Evolutionary conservation across 169 alveolate species (phyloP), one percentile per base, ranked within the genome.

Genomic region (Eimeria acervulina): DNA sequence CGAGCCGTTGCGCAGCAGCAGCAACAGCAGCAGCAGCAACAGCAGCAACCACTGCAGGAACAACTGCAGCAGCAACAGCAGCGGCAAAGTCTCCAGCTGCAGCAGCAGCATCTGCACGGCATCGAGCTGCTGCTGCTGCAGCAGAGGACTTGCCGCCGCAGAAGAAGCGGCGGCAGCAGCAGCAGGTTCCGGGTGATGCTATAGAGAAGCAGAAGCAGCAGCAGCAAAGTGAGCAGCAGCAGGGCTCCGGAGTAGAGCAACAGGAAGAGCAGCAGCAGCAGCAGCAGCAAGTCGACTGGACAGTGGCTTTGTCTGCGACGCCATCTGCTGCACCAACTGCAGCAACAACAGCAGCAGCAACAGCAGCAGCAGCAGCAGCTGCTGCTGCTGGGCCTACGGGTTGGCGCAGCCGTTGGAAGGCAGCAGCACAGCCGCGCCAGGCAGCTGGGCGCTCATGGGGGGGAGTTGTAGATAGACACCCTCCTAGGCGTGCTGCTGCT

Each of bases 381-480:
- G 59, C 59, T 51, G 59, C 59, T 51, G 59, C 6, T 12, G 59
- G 0, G 7, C 15, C 21, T 51, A 17, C 21, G 15, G 59, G 59
- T 12, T 51, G 59, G 89, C 59, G 55, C 21, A 78, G 52, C 31
- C 55, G 89, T 6, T 19, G 89, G 55, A 78, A 78, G 44, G 89
- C 63, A 78, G 89, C 55, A 36, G 89, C 89, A 36, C 89, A 78
- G 15, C 89, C 89, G 38, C 89, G 89, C 8, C 89, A 78, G 61
- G 89, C 89, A 23, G 63, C 63, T 13, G 66, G 42, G 26, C 63
- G 63, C 21, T 31, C 19, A 13, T n/a, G 55, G 26, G 31, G 36
- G 26, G 89, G 44, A 12, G 63, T 31, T 17, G 63, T 40, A 1
- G 8, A 78, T n/a, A 78, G 66, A 31, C 31, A n/a, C 42, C 33